These are phyloP conservation scores for Pachyrhizus erosus DNA, from an alignment of 306 rosid genomes.

Conservation along the genomic window DNA sequence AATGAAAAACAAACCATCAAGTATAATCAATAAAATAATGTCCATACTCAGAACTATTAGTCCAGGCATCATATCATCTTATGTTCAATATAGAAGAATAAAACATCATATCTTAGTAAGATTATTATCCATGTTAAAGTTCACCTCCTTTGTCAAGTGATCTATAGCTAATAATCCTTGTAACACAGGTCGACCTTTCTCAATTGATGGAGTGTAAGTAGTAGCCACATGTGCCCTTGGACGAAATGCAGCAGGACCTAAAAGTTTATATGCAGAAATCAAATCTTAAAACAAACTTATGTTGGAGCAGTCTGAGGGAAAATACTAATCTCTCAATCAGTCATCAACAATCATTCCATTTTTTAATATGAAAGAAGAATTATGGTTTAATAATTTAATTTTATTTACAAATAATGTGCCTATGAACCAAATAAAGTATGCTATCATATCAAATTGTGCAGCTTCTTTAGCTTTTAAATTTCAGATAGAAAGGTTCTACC, in stretches of 20 bases:
- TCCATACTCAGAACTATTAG: constrained; percentile 1
- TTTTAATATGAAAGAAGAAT: background rate
- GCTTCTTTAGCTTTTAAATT: constrained; percentile 33
- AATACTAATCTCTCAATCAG: constrained; percentile 27
- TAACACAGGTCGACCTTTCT: constrained; percentile 95
- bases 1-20: constrained; percentile 32
- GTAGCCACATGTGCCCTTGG: constrained; percentile 90
- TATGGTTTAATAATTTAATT: background rate
- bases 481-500: constrained; percentile 14
- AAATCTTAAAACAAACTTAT: constrained; percentile 29
- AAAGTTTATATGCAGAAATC: constrained; percentile 46
- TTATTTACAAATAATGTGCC: background rate
- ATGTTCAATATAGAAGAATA: constrained; percentile 26
- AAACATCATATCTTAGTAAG: constrained; percentile 18
- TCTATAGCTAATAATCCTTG: constrained; percentile 98
- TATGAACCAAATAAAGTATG: constrained; percentile 22
- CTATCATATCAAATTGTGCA: constrained; percentile 23
- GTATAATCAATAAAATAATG: constrained; percentile 25
- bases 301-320: constrained; percentile 30
- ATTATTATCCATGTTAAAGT: constrained; percentile 33
- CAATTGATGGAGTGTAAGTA: constrained; percentile 79
- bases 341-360: constrained; percentile 31
- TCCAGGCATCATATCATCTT: constrained; percentile 16
- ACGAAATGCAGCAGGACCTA: constrained; percentile 99
- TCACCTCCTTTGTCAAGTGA: constrained; percentile 91